Evolutionary conservation across 495 filamentous ascomycete species (phyloP), one percentile per base, ranked within the genome.

Genomic region (Penicillium cinerascens): DNA sequence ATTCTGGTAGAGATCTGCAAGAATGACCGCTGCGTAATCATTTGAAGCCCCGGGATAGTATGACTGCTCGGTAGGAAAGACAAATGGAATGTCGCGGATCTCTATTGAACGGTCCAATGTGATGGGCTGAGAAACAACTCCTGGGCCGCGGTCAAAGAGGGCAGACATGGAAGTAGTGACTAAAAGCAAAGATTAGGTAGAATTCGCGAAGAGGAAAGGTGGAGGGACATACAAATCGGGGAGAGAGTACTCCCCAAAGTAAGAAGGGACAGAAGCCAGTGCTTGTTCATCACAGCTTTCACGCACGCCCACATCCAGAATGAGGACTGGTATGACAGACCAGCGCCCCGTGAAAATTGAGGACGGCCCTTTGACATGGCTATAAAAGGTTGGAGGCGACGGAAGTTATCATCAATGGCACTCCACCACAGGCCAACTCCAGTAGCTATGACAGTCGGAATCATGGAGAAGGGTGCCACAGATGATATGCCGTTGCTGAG

Each of bases 111-210:
- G 55, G 1, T 59, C 3, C 4, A 65, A 23, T 1, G 40, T 57
- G 5, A 61, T 20, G 3, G 62, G 42, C 5, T 56, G 33, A 6
- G 22, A 29, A 20, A 65, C 17, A 10, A 45, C 29, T 0, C 55
- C 57, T 4, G 60, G 8, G 6, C 61, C 52, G 4, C 49, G 49
- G 29, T 67, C 47, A 23, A 70, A 70, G 1, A 75, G 17, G 7
- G 64, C 69, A 6, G 70, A 72, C 68, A 75, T 75, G 2, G 65
- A 44, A 18, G 69, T 67, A 5, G 68, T 75, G 25, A 64, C 70
- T 75, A 17, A 40, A 44, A 10, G 36, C 11, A 16, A 11, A 20
- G 16, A 20, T 15, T 44, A 42, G 22, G 25, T 40, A 3, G 7
- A 9, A 29, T 29, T 29, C 26, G 7, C 26, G 26, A 29, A 5